Conservation (phyloP, 768 basidiomycete genomes). For the Panellus pusillus region DNA sequence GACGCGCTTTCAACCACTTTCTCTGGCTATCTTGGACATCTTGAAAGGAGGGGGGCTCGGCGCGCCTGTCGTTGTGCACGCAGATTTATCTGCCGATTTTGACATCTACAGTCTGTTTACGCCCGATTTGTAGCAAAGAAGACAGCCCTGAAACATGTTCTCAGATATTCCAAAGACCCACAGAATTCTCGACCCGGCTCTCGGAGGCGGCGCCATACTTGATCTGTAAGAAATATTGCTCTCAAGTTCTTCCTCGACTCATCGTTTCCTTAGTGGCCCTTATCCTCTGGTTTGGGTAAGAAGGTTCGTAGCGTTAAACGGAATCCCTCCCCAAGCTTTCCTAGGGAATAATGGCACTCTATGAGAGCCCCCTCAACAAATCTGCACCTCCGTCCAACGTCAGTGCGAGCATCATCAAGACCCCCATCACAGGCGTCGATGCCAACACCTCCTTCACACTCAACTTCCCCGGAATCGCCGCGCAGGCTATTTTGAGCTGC, state of each 20-base stretch:
- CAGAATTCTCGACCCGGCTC: constrained; percentile 73
- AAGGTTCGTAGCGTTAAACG: background rate
- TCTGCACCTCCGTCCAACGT: constrained; percentile 55
- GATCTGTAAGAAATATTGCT: constrained; percentile 60
- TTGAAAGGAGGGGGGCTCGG: constrained; percentile 66
- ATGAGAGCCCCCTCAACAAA: constrained; percentile 78
- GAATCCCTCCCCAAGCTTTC: background rate
- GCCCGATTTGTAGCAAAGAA: background rate
- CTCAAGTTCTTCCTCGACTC: background rate
- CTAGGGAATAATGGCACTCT: constrained; percentile 75
- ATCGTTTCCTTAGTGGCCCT: constrained; percentile 57
- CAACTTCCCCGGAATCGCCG: constrained; percentile 64
- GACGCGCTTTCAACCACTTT: constrained; percentile 80
- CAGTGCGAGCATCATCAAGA: constrained; percentile 73
- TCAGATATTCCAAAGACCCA: constrained; percentile 67
- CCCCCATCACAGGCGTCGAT: constrained; percentile 77
- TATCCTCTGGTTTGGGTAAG: constrained; percentile 81
- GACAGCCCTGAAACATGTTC: background rate
- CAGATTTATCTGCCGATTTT: constrained; percentile 76
- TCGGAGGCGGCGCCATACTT: constrained; percentile 83
- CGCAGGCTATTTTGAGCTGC: constrained; percentile 73
- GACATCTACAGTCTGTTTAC: constrained; percentile 55
- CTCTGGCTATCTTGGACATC: constrained; percentile 61
- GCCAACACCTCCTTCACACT: constrained; percentile 73
- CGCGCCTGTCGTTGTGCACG: constrained; percentile 63